Conservation (phyloP, 2,329 filamentous ascomycete species). For the Xylaria arbuscula region DNA sequence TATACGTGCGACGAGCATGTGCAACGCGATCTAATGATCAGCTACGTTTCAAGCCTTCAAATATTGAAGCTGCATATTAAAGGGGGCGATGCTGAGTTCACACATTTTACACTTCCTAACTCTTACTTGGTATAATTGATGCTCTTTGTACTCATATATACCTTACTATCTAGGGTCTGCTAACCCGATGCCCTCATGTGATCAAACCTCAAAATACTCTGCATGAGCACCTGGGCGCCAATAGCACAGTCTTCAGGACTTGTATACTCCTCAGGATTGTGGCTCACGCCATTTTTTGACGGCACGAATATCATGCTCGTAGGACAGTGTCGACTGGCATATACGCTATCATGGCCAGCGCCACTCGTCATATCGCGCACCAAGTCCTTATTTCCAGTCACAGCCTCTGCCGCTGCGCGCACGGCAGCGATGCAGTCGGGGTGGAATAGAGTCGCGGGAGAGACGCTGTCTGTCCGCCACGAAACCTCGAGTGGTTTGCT, state of each 20-base stretch:
- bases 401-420: conserved; percentile 65
- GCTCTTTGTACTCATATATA: background rate
- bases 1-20: background rate
- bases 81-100: background rate
- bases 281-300: conserved; percentile 70
- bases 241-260: conserved; percentile 67
- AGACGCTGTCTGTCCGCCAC: conserved; percentile 72
- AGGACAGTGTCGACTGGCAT: conserved; percentile 67
- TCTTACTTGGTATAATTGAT: background rate
- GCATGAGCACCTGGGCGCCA: conserved; percentile 62
- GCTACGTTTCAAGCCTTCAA: background rate
- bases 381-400: conserved; percentile 63
- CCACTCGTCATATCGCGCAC: conserved; percentile 56
- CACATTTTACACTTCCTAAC: background rate
- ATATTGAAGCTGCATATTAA: background rate
- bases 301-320: conserved; percentile 76
- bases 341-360: conserved; percentile 64
- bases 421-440: conserved; percentile 74
- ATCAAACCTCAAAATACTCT: conserved; percentile 56
- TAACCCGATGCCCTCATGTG: conserved; percentile 35
- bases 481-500: conserved; percentile 42
- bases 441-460: conserved; percentile 72
- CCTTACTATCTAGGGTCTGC: background rate
- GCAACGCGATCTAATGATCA: background rate
- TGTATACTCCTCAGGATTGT: conserved; percentile 72